Conservation (phyloP, 2,329 filamentous ascomycete genomes). For the Furcasterigmium furcatum region DNA sequence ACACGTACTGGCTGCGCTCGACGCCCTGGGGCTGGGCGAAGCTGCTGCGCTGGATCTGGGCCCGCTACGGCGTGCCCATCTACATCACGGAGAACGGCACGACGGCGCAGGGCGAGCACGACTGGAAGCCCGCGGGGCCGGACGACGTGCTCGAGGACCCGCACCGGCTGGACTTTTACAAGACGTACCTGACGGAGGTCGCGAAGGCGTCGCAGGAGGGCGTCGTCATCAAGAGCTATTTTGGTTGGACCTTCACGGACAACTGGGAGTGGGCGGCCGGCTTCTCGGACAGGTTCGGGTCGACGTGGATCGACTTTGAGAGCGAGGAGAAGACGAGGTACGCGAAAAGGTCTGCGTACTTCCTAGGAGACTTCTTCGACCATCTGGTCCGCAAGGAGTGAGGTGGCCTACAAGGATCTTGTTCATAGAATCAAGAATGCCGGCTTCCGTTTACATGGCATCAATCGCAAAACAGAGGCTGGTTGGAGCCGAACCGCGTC, state of each 20-base stretch:
- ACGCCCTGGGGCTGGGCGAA: conserved; percentile 33
- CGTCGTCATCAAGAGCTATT: conserved; percentile 33
- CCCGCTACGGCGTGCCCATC: conserved; percentile 33
- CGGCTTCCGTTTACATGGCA: too few relatives aligned
- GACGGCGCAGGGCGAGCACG: conserved; percentile 33
- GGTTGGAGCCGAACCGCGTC: too few relatives aligned
- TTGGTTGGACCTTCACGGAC: conserved; percentile 37
- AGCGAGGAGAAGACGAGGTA: conserved; percentile 28
- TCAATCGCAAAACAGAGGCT: too few relatives aligned
- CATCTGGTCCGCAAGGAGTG: conserved; percentile 18
- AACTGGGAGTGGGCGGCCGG: conserved; percentile 43
- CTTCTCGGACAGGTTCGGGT: conserved; percentile 33
- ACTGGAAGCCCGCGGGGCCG: conserved; percentile 20
- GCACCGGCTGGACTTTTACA: conserved; percentile 33
- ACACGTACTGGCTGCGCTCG: conserved; percentile 34
- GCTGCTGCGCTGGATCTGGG: conserved; percentile 35
- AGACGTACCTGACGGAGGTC: conserved; percentile 31
- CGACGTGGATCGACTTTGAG: conserved; percentile 36
- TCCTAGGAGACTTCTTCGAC: conserved; percentile 22
- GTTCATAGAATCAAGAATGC: too few relatives aligned
- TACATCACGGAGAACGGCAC: conserved; percentile 40
- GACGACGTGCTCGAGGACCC: conserved; percentile 32
- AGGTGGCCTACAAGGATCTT: not conserved
- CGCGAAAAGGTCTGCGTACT: conserved; percentile 26
- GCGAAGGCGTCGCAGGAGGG: conserved; percentile 32